A percentile compares a stretch with the other conserved stretches of the same genome.
Conservation (phyloP, 2,329 filamentous ascomycete species). For the Stachybotrys echinatus region DNA sequence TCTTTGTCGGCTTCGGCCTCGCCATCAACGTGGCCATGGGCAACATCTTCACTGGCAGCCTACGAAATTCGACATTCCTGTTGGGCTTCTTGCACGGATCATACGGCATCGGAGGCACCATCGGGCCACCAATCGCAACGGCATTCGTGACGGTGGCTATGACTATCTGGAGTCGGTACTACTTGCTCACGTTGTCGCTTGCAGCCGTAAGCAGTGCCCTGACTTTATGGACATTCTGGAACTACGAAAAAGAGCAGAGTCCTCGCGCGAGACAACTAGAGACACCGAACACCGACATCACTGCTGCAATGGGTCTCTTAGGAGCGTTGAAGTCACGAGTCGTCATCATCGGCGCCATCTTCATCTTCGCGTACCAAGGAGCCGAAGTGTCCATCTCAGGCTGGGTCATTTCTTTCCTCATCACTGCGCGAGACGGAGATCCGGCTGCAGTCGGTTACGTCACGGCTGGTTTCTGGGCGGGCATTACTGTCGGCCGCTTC, state of each 20-base stretch:
- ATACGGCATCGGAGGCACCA: slow-evolving; percentile 60
- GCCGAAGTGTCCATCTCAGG: slow-evolving; percentile 79
- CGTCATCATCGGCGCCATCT: slow-evolving; percentile 69
- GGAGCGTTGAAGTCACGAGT: slow-evolving; percentile 46
- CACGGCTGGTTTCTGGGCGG: slow-evolving; percentile 65
- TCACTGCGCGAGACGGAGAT: slow-evolving; percentile 64
- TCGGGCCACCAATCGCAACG: slow-evolving; percentile 71
- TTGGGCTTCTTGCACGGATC: slow-evolving; percentile 62
- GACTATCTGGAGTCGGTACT: slow-evolving; percentile 66
- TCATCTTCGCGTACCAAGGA: slow-evolving; percentile 84
- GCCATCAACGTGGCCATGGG: slow-evolving; percentile 51
- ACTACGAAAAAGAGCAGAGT: slow-evolving; percentile 57
- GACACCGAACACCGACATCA: slow-evolving; percentile 10
- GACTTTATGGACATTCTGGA: slow-evolving; percentile 62
- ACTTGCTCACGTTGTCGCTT: slow-evolving; percentile 59
- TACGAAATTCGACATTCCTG: slow-evolving; percentile 47
- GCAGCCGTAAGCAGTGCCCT: slow-evolving; percentile 51
- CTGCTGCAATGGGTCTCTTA: slow-evolving; percentile 36
- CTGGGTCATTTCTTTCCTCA: slow-evolving; percentile 83
- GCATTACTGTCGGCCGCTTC: slow-evolving; percentile 74
- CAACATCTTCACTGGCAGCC: slow-evolving; percentile 54
- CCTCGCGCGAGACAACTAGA: slow-evolving; percentile 28
- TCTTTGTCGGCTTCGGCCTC: slow-evolving; percentile 58
- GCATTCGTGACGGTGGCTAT: slow-evolving; percentile 57
- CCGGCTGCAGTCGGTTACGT: slow-evolving; percentile 74